Base-by-base conservation (phyloP, 768 basidiomycete genomes). In the Fibroporia radiculosa region DNA sequence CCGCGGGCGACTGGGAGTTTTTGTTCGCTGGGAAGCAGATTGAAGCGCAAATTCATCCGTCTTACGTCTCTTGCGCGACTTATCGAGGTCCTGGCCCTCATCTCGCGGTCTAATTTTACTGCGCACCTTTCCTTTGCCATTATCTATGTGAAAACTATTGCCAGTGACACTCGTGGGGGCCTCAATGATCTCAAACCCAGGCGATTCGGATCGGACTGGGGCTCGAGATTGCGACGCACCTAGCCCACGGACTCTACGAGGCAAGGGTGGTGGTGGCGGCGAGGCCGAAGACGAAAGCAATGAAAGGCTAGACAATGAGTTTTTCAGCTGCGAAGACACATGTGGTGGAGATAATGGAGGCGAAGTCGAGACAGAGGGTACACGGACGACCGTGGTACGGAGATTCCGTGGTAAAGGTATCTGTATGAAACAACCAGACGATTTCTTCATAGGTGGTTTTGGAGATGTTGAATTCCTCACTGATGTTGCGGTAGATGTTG, bases 11-110 rank as follows among this genome's bases (percentile, higher is more conserved):
- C 32, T 33, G 10, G 7, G 23, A 13, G 23, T 4, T 23, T 7
- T 25, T n/a, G 4, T 33, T 4, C 37, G n/a, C 19, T 5, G 12
- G 14, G 16, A 19, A 19, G 24, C 38, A 23, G 13, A 14, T 26
- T 5, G 26, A 20, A 8, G 38, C 34, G 25, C n/a, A 25, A 40
- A 31, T 1, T 32, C 45, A 1, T 26, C 12, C 6, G 48, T 53
- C 44, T 53, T 53, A 20, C 52, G 52, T 27, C 52, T 41, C 43
- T 53, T 53, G 10, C 33, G 45, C 2, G 48, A 39, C 3, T 35
- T 48, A 7, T 19, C 40, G 5, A 14, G 6, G 2, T 11, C 42
- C 18, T 11, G 18, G 12, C 4, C 18, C 12, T 34, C 32, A 16
- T 44, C 13, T 29, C 41, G 27, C 41, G 6, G n/a, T 18, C 16